These are phyloP conservation scores for Daldinia decipiens DNA, from an alignment of 495 filamentous ascomycete genomes.

Conservation along the genomic window DNA sequence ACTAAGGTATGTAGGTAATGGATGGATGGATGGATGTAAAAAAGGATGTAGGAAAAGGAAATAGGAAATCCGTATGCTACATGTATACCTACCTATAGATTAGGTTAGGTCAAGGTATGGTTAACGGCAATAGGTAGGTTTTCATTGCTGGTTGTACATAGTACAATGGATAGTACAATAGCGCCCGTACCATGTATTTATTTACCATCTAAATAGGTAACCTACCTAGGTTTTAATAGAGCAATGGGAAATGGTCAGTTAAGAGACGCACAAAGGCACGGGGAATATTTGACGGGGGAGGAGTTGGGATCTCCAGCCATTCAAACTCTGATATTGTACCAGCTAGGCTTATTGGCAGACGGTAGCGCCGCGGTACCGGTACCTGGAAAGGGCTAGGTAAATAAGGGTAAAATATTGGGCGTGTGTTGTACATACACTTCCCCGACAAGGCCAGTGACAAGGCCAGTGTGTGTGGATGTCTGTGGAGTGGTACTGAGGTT, in stretches of 20 bases:
- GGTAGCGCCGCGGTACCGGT: conserved; percentile 38
- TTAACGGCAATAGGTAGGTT: conserved; percentile 30
- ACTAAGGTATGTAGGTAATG: not conserved
- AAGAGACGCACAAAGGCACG: conserved; percentile 33
- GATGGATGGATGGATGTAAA: conserved; percentile 3
- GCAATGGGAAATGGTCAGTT: not conserved
- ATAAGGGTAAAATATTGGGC: conserved; percentile 11
- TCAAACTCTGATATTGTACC: conserved; percentile 47
- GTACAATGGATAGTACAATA: conserved; percentile 3
- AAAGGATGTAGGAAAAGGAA: not conserved
- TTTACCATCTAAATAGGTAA: not conserved
- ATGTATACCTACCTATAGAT: no score
- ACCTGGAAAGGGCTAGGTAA: conserved; percentile 18
- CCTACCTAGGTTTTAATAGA: conserved; percentile 1
- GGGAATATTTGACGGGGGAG: conserved; percentile 32
- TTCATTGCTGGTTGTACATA: conserved; percentile 11
- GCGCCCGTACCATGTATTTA: not conserved
- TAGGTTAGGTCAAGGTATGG: conserved; percentile 3
- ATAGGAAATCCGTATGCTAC: not conserved
- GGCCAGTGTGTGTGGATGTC: conserved; percentile 25
- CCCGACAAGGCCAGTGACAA: conserved; percentile 32
- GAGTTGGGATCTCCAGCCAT: conserved; percentile 47
- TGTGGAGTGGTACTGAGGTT: conserved; percentile 45
- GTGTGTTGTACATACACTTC: conserved; percentile 40
- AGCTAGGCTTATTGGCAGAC: conserved; percentile 36